Evolutionary conservation across 2,329 filamentous ascomycete genomes (phyloP), one percentile per base, ranked within the genome.

Genomic region (Epichloe coenophiala): DNA sequence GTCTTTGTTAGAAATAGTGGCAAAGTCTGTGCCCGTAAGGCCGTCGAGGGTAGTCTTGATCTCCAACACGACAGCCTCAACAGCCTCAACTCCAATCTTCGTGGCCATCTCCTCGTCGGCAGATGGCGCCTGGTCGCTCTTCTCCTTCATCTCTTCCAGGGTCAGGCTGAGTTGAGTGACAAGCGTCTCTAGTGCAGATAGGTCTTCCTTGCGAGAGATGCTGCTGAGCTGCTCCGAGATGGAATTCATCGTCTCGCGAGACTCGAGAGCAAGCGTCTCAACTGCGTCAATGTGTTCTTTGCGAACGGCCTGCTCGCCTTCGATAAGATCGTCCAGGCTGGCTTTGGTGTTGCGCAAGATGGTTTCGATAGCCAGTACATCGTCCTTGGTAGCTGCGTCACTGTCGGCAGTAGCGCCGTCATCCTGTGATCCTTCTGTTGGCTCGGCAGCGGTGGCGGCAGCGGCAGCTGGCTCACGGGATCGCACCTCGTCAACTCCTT

Each of bases 311-410:
- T 86, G 81, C 36, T 89, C 84, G 3, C 81, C 77, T 47, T 90
- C 78, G 47, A 95, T 78, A 19, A 80, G 65, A 53, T 95, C 89
- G 52, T 96, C 91, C 9, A 97, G 72, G 45, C 86, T 86, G 5
- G 84, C 81, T 64, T 96, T 96, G 35, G 89, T 90, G 63, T 95
- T 95, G 41, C 85, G 81, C 12, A 97, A 75, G 46, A 97, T 81
- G 0, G 86, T 94, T 65, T 96, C 91, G 52, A 97, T 90, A 11
- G 88, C 88, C 54, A 91, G 81, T 0, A 90, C 87, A 58, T 97
- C 90, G 57, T 95, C 88, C 62, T 87, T 70, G 63, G 57, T 73
- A 59, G 58, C 74, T 60, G 53, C 69, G 51, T 74, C 68, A 5
- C 59, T 58, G 13, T 51, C 56, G 11, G 54, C 53, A n/a, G 23